Evolutionary conservation across 495 filamentous ascomycete species (phyloP).

Genomic region (Cryomyces minteri): DNA sequence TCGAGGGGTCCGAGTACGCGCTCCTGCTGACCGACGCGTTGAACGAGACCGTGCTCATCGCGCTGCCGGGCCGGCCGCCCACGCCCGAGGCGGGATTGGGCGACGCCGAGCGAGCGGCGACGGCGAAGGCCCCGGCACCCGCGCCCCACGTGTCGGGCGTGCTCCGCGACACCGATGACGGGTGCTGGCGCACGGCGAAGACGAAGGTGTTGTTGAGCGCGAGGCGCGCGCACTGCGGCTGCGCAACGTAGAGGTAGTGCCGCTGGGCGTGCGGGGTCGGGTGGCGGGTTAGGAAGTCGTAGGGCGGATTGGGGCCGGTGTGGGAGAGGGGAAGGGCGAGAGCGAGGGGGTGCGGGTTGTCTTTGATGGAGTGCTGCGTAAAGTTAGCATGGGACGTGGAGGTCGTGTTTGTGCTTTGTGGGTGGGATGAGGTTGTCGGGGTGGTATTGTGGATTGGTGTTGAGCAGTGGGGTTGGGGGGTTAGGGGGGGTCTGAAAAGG

Average conservation of each 20-base stretch:
- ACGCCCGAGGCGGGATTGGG: conserved; percentile 13
- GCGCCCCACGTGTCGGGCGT: conserved; percentile 24
- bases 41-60: conserved; percentile 57
- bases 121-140: background rate
- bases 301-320: conserved; percentile 77
- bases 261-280: conserved; percentile 92
- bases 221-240: conserved; percentile 75
- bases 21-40: background rate
- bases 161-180: conserved; percentile 36
- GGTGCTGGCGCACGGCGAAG: conserved; percentile 86
- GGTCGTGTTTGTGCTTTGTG: no score
- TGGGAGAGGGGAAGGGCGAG: conserved; percentile 84
- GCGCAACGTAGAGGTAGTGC: conserved; percentile 90
- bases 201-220: conserved; percentile 96
- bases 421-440: no score
- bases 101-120: background rate
- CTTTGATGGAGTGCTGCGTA: conserved; percentile 60
- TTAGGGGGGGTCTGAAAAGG: background rate
- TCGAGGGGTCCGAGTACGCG: conserved; percentile 13
- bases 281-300: conserved; percentile 82
- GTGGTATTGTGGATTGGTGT: no score
- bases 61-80: conserved; percentile 52
- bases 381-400: background rate
- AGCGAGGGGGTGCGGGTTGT: conserved; percentile 81
- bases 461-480: background rate